Percentiles rank a stretch among this genome's conserved stretches.
Conservation (phyloP, 2,329 filamentous ascomycete genomes). For the Daldinia eschscholtzii region DNA sequence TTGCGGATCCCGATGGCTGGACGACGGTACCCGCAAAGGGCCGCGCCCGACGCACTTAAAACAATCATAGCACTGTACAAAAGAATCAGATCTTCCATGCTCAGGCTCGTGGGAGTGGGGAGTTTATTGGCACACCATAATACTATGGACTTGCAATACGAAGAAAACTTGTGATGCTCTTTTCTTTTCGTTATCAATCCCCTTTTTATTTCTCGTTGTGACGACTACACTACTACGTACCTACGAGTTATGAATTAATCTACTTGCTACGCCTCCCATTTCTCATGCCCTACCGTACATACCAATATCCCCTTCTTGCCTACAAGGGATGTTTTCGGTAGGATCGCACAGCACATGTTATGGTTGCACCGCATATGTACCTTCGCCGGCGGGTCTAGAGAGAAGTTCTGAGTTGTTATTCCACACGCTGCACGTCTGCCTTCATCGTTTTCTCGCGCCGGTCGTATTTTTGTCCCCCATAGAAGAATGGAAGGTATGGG, state of each 20-base stretch:
- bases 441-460: not conserved
- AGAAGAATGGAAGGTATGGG: not conserved
- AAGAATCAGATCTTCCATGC: constrained; percentile 46
- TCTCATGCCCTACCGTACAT: constrained; percentile 27
- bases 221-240: constrained; percentile 33
- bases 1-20: constrained; percentile 72
- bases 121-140: constrained; percentile 46
- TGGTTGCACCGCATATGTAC: constrained; percentile 11
- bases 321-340: not conserved
- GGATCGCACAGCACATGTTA: constrained; percentile 2
- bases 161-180: constrained; percentile 44
- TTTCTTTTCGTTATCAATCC: constrained; percentile 22
- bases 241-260: constrained; percentile 26
- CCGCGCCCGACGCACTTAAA: constrained; percentile 49
- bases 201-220: constrained; percentile 30
- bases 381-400: not conserved
- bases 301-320: constrained; percentile 12
- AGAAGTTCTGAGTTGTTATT: constrained; percentile 12
- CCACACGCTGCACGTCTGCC: not conserved
- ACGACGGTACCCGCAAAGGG: constrained; percentile 66
- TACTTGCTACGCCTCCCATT: constrained; percentile 17
- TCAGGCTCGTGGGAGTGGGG: constrained; percentile 42
- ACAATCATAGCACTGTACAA: constrained; percentile 44
- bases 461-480: not conserved
- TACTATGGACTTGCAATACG: constrained; percentile 44